These are phyloP conservation scores for Lichtheimia corymbifera DNA, from an alignment of 371 early-diverging fungal species.

Conservation along the genomic window DNA sequence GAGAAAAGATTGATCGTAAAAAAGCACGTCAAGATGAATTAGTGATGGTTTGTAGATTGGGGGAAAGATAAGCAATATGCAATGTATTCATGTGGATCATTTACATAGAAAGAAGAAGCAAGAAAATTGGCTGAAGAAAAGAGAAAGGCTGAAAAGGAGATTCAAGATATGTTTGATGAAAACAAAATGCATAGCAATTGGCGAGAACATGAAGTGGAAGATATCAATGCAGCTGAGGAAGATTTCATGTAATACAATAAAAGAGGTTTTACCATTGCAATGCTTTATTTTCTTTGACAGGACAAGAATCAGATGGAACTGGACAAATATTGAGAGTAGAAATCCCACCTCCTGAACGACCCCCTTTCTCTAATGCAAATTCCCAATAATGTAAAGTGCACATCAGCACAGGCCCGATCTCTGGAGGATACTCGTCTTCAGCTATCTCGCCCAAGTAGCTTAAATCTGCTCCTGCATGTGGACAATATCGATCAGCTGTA, in stretches of 20 bases:
- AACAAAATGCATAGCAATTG: conserved; percentile 65
- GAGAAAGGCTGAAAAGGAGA: conserved; percentile 52
- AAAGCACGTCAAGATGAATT: conserved; percentile 53
- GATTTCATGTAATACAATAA: conserved; percentile 66
- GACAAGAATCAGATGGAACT: conserved; percentile 12
- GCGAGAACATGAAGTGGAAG: conserved; percentile 53
- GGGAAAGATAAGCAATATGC: background rate
- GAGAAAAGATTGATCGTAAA: conserved; percentile 60
- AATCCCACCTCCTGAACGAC: conserved; percentile 32
- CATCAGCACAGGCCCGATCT: conserved; percentile 46
- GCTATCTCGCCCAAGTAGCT: conserved; percentile 37
- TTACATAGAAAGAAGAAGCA: conserved; percentile 42
- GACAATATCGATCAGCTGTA: conserved; percentile 50
- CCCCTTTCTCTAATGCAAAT: conserved; percentile 43
- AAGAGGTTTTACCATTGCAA: conserved; percentile 12
- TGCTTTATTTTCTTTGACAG: conserved; percentile 11
- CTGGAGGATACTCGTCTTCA: conserved; percentile 47
- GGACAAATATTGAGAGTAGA: conserved; percentile 47
- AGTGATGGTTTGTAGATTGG: conserved; percentile 23
- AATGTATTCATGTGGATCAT: background rate
- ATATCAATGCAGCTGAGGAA: conserved; percentile 66
- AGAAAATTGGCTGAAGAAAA: conserved; percentile 34
- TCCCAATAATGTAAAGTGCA: conserved; percentile 55
- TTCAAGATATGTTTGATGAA: conserved; percentile 57
- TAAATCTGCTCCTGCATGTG: conserved; percentile 55